phyloP scores from a whole-genome alignment of 805 yeast genomes.

The Candida pseudofarinosa region DNA sequence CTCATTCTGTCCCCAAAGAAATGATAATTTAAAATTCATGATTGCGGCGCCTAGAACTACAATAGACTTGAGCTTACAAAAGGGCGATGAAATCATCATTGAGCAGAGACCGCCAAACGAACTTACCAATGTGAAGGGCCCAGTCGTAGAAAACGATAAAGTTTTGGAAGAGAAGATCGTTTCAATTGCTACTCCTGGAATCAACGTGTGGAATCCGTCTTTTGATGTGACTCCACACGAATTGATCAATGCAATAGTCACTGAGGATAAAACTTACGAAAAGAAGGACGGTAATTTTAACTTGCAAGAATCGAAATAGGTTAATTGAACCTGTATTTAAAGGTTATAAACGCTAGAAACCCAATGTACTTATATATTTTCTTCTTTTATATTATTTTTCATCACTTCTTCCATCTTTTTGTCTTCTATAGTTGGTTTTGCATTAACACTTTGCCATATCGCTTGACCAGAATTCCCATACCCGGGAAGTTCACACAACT shows the following conservation, averaged over 20 bases:
- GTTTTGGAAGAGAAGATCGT: conserved; percentile 47
- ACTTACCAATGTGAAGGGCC: conserved; percentile 71
- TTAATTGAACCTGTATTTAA: neutral
- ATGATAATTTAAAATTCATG: conserved; percentile 59
- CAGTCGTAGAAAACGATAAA: conserved; percentile 22
- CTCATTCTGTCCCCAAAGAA: conserved; percentile 7
- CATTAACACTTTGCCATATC: conserved; percentile 57
- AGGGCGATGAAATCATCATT: conserved; percentile 75
- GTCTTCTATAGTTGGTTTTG: conserved; percentile 49
- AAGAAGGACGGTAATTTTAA: conserved; percentile 53
- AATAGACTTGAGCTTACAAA: conserved; percentile 60
- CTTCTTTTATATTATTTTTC: conserved; percentile 35
- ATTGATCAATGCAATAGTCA: conserved; percentile 82
- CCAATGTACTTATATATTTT: conserved; percentile 2
- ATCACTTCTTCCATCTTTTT: conserved; percentile 42
- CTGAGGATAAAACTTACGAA: conserved; percentile 62
- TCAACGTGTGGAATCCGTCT: conserved; percentile 92
- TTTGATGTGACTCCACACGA: conserved; percentile 89
- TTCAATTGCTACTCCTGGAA: conserved; percentile 80
- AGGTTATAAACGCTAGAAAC: neutral
- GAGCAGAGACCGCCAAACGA: conserved; percentile 86
- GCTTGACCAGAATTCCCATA: conserved; percentile 60
- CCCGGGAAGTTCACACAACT: conserved; percentile 54
- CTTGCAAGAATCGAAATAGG: conserved; percentile 15
- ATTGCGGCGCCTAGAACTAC: conserved; percentile 97